Evolutionary conservation across 768 basidiomycete genomes (phyloP).

Genomic region (Termitomyces heimii): DNA sequence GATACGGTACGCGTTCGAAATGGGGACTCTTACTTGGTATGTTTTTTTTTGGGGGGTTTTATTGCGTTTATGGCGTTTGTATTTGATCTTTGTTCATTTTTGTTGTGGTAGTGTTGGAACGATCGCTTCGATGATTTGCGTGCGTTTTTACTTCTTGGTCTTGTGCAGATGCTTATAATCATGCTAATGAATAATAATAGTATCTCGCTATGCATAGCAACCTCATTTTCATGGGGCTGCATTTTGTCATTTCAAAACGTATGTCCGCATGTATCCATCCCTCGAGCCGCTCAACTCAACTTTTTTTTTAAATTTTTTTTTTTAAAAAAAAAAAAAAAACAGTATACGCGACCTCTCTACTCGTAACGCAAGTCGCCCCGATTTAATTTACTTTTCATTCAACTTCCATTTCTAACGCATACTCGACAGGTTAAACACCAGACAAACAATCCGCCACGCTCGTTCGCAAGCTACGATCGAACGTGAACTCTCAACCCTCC

Average conservation of each 20-base stretch:
- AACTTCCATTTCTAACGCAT: neutral
- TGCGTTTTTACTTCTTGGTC: neutral
- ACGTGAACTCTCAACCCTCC: slow-evolving; percentile 3
- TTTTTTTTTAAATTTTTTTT: too few relatives aligned
- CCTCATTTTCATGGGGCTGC: slow-evolving; percentile 34
- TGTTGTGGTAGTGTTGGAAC: slow-evolving; percentile 8
- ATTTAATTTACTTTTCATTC: neutral
- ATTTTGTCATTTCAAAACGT: slow-evolving; percentile 37
- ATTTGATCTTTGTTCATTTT: neutral
- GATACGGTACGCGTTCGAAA: slow-evolving; percentile 31
- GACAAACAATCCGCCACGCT: slow-evolving; percentile 15
- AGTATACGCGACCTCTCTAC: slow-evolving; percentile 19
- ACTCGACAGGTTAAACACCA: slow-evolving; percentile 16
- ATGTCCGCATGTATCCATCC: slow-evolving; percentile 9
- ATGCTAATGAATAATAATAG: neutral
- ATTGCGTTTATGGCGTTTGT: neutral
- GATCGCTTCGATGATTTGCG: slow-evolving; percentile 9
- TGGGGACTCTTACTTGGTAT: slow-evolving; percentile 35
- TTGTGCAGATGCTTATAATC: neutral
- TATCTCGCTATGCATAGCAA: slow-evolving; percentile 15
- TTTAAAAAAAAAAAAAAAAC: too few relatives aligned
- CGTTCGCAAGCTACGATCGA: slow-evolving; percentile 5
- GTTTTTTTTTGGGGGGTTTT: too few relatives aligned
- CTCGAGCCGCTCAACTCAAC: too few relatives aligned
- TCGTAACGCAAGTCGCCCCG: neutral